A percentile compares a stretch with the other conserved stretches of the same genome.
Conservation (phyloP, 306 rosid genomes). For the Ammopiptanthus mongolicus region DNA sequence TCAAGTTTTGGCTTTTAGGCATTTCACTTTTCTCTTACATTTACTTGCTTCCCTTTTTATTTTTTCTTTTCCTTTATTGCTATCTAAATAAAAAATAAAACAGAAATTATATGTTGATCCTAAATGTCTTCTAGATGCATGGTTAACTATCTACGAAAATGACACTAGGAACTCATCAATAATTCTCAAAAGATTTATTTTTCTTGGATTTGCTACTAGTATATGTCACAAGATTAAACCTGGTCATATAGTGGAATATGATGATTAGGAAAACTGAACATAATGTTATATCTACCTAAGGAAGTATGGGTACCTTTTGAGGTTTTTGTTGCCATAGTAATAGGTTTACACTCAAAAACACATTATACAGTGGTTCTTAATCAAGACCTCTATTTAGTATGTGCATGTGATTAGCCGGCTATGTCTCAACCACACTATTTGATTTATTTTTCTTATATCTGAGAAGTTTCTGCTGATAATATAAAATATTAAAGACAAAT, state of each 20-base stretch:
- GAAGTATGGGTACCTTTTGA: background rate
- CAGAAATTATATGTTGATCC: background rate
- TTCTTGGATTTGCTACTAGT: background rate
- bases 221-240: background rate
- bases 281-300: background rate
- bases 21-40: background rate
- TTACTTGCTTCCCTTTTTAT: background rate
- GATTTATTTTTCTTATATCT: background rate
- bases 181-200: background rate
- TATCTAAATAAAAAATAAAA: background rate
- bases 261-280: background rate
- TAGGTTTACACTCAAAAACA: background rate
- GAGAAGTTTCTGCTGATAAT: background rate
- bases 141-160: background rate
- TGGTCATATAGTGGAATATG: background rate
- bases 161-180: background rate
- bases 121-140: background rate
- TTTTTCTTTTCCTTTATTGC: background rate
- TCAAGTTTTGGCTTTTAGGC: background rate
- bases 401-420: background rate
- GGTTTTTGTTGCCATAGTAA: background rate
- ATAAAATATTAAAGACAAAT: background rate
- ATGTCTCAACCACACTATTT: background rate
- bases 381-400: background rate
- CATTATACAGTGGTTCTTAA: background rate